A percentile compares a stretch with the other conserved stretches of the same genome.
These are phyloP conservation scores for Neoboletus magnificus DNA, from an alignment of 768 basidiomycete species.

Conservation along the genomic window DNA sequence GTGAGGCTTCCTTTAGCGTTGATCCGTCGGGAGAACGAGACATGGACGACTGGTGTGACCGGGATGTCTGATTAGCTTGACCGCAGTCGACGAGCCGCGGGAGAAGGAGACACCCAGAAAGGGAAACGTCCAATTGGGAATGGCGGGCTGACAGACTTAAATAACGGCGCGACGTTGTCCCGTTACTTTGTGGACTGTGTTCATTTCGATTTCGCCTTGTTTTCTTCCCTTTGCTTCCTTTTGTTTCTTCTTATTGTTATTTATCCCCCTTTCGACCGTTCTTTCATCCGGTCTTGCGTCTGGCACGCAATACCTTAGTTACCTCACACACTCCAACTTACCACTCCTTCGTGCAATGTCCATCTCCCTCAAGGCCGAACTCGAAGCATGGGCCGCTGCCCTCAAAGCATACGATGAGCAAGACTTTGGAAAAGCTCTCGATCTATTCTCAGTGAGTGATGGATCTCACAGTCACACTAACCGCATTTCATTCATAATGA, in stretches of 20 bases:
- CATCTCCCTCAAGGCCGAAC: constrained; percentile 63
- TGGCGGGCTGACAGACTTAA: not conserved
- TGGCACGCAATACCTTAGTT: constrained; percentile 20
- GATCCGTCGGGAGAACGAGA: not conserved
- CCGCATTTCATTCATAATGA: not conserved
- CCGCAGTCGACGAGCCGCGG: not conserved
- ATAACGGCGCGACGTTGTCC: not conserved
- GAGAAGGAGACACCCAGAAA: not conserved
- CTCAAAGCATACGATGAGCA: constrained; percentile 85
- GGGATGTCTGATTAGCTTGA: not conserved
- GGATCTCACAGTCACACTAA: not conserved
- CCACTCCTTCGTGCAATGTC: constrained; percentile 20
- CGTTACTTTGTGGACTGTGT: constrained; percentile 18
- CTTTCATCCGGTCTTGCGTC: constrained; percentile 20
- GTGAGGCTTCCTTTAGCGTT: not conserved
- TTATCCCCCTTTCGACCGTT: constrained; percentile 8
- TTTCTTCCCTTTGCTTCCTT: not conserved
- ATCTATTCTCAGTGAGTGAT: constrained; percentile 65
- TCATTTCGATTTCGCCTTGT: constrained; percentile 9
- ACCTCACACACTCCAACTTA: not conserved
- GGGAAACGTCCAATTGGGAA: not conserved
- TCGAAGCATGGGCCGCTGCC: constrained; percentile 86
- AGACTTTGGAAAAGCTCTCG: constrained; percentile 72
- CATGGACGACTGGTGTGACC: no score
- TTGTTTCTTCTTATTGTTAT: not conserved